phyloP scores from a whole-genome alignment of 2,329 filamentous ascomycete genomes.

The Xylariales sp. region DNA sequence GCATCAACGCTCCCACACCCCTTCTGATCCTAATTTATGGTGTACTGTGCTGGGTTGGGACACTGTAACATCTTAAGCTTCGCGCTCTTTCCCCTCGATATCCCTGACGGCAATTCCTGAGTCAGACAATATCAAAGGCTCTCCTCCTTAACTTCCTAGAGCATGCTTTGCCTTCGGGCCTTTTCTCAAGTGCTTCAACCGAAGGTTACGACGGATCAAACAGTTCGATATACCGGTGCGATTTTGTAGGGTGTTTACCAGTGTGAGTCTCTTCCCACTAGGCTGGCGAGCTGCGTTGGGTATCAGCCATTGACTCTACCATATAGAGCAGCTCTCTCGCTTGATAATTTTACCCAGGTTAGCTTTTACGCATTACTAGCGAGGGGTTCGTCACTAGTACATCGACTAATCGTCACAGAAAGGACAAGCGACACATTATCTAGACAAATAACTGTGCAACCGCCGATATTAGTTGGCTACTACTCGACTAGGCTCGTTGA shows the following conservation, averaged over 20 bases:
- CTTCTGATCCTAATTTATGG: not conserved
- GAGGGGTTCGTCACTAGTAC: not conserved
- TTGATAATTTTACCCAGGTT: constrained; percentile 1
- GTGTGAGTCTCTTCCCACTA: not conserved
- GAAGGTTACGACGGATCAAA: not conserved
- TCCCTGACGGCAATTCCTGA: constrained; percentile 1
- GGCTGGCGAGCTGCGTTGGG: not conserved
- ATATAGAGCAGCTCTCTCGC: not conserved
- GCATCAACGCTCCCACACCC: constrained; percentile 1
- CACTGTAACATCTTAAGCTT: not conserved
- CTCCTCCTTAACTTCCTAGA: not conserved
- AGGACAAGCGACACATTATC: constrained; percentile 6
- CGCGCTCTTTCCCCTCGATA: not conserved
- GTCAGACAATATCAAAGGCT: not conserved
- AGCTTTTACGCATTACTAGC: not conserved
- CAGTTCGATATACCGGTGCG: not conserved
- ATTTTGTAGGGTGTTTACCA: not conserved
- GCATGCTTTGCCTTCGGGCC: not conserved
- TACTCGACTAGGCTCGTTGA: not conserved
- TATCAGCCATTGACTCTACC: not conserved
- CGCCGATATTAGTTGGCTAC: not conserved
- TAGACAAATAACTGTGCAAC: not conserved
- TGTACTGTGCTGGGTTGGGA: not conserved
- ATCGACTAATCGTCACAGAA: constrained; percentile 8
- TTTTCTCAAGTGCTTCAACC: not conserved